These are phyloP conservation scores for Volvariella volvacea DNA, from an alignment of 1,284 basidiomycete species.

Conservation along the genomic window DNA sequence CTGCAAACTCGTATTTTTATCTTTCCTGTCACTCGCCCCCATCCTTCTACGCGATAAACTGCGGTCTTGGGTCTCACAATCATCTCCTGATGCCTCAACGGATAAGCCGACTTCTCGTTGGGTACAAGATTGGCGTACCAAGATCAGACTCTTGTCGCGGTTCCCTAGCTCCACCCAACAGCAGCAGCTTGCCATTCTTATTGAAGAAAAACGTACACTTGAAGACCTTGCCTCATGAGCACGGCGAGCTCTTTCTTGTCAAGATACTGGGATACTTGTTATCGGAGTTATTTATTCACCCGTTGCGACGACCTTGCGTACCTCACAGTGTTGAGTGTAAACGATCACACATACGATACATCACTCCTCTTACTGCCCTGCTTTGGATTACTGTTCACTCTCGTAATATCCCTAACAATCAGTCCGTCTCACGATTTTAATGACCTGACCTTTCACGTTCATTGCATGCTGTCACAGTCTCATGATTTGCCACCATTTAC, in stretches of 20 bases:
- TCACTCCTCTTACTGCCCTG: conserved; percentile 9
- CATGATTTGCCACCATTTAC: no score
- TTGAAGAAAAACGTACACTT: conserved; percentile 40
- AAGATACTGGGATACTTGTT: background rate
- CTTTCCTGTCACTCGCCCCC: conserved; percentile 71
- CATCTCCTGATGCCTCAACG: conserved; percentile 17
- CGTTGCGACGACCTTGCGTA: no score
- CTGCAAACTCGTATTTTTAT: conserved; percentile 65
- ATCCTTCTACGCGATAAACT: conserved; percentile 65
- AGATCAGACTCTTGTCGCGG: conserved; percentile 35
- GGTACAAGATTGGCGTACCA: conserved; percentile 51
- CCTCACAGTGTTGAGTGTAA: no score
- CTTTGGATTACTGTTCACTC: no score
- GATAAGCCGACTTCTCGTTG: conserved; percentile 27
- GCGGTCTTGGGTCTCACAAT: conserved; percentile 44
- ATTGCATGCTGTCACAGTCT: conserved; percentile 5
- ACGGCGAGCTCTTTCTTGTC: conserved; percentile 1
- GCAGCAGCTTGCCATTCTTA: conserved; percentile 32
- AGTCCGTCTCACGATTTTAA: conserved; percentile 14
- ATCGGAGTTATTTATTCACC: no score
- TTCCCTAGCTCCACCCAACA: conserved; percentile 22
- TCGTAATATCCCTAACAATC: conserved; percentile 4
- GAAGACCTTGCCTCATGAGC: conserved; percentile 30
- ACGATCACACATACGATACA: conserved; percentile 4
- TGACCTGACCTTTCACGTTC: conserved; percentile 18